Evolutionary conservation across 257 asterid species (phyloP).

Genomic region (Primulina eburnea): DNA sequence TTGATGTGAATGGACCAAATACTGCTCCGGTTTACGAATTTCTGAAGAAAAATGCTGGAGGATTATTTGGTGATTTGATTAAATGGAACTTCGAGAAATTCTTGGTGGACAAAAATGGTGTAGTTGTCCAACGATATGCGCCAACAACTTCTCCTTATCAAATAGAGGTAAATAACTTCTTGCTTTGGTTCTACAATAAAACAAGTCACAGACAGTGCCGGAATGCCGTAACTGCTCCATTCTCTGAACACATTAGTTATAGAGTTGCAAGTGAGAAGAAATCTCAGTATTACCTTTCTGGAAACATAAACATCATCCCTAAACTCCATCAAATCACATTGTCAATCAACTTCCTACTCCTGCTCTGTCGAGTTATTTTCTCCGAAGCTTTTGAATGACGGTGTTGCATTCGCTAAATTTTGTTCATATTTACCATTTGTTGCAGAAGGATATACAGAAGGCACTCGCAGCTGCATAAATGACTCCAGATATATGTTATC

Average conservation of each 20-base stretch:
- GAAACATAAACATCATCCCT: background rate
- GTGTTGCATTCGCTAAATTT: background rate
- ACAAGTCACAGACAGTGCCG: background rate
- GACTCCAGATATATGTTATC: constrained; percentile 7
- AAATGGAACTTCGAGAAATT: constrained; percentile 99
- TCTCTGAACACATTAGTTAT: background rate
- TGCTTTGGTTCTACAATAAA: background rate
- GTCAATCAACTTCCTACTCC: background rate
- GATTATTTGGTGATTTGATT: constrained; percentile 74
- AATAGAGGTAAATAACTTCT: constrained; percentile 60
- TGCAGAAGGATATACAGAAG: constrained; percentile 70
- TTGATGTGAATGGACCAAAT: constrained; percentile 89
- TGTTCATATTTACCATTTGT: constrained; percentile 10
- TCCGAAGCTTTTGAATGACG: background rate
- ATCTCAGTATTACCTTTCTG: background rate
- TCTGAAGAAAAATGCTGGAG: constrained; percentile 79
- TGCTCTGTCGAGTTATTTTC: background rate
- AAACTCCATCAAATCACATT: too few relatives aligned
- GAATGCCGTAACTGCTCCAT: background rate
- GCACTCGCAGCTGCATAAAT: constrained; percentile 50
- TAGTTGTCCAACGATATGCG: constrained; percentile 81
- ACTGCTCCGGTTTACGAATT: constrained; percentile 91
- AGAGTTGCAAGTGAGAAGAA: background rate
- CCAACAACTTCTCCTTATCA: constrained; percentile 89
- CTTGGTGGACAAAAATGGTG: constrained; percentile 83